Percentiles rank a stretch among this genome's conserved stretches.
phyloP scores from a whole-genome alignment of 441 rosid genomes.

The Erodium trifolium region DNA sequence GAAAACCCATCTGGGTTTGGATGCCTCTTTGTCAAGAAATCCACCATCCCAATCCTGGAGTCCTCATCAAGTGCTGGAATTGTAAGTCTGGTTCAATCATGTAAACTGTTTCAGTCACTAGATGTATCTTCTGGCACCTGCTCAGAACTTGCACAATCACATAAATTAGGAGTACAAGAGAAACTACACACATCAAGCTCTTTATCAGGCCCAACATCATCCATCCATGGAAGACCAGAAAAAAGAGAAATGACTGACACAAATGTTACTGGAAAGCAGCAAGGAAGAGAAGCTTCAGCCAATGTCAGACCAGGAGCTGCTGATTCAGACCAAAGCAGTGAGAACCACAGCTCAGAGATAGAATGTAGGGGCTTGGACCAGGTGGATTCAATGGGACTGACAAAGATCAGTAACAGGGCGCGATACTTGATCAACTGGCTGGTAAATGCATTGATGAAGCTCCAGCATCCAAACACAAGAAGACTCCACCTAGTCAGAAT shows the following conservation, averaged over 20 bases:
- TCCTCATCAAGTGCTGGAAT: slow-evolving; percentile 50
- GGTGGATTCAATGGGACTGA: slow-evolving; percentile 59
- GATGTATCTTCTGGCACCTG: slow-evolving; percentile 36
- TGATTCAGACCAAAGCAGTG: no score
- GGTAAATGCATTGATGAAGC: slow-evolving; percentile 65
- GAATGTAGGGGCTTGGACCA: slow-evolving; percentile 70
- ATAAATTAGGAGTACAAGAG: slow-evolving; percentile 20
- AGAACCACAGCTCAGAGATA: slow-evolving; percentile 10
- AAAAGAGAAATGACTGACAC: no score
- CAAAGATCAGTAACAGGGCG: slow-evolving; percentile 48
- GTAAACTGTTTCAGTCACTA: slow-evolving; percentile 27
- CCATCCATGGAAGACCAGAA: no score
- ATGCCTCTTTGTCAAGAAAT: slow-evolving; percentile 81
- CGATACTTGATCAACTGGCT: slow-evolving; percentile 88
- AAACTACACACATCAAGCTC: slow-evolving; percentile 30
- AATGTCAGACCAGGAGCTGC: no score
- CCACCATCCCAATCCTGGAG: slow-evolving; percentile 45
- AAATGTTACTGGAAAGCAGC: no score
- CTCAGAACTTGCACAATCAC: slow-evolving; percentile 21
- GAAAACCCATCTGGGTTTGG: slow-evolving; percentile 91
- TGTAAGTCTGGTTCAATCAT: slow-evolving; percentile 54
- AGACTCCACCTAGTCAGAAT: slow-evolving; percentile 47
- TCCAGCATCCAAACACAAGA: slow-evolving; percentile 55
- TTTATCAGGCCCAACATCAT: slow-evolving; percentile 24
- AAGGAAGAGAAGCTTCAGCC: no score